Conservation (phyloP, 164 flowering plant species). For the Vitis riparia region DNA sequence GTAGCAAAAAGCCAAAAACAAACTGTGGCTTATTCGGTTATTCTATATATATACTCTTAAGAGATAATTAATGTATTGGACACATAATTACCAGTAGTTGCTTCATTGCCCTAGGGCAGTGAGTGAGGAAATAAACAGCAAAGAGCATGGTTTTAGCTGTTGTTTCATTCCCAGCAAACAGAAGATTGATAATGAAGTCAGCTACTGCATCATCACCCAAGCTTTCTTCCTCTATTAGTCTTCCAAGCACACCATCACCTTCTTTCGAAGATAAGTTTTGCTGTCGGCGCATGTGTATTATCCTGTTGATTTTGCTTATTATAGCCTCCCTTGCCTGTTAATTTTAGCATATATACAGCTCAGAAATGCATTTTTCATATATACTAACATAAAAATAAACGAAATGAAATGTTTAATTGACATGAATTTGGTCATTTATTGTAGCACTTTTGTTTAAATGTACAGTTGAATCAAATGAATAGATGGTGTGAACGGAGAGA, state of each 20-base stretch:
- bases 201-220: constrained; percentile 64
- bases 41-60: no score
- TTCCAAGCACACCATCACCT: constrained; percentile 64
- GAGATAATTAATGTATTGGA: no score
- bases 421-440: no score
- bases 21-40: no score
- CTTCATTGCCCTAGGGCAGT: constrained; percentile 60
- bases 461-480: no score
- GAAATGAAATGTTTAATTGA: no score
- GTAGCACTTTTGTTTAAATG: no score
- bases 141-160: constrained; percentile 90
- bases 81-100: constrained; percentile 47
- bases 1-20: no score
- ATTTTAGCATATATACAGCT: neutral
- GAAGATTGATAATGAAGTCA: constrained; percentile 83
- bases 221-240: constrained; percentile 68
- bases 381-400: no score
- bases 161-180: constrained; percentile 92
- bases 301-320: constrained; percentile 62
- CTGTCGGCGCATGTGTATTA: constrained; percentile 33
- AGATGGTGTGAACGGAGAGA: no score
- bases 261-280: neutral
- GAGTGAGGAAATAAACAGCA: constrained; percentile 76
- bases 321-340: constrained; percentile 71
- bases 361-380: no score